phyloP scores from a whole-genome alignment of 2,329 filamentous ascomycete species.

The Grosmannia serpens region DNA sequence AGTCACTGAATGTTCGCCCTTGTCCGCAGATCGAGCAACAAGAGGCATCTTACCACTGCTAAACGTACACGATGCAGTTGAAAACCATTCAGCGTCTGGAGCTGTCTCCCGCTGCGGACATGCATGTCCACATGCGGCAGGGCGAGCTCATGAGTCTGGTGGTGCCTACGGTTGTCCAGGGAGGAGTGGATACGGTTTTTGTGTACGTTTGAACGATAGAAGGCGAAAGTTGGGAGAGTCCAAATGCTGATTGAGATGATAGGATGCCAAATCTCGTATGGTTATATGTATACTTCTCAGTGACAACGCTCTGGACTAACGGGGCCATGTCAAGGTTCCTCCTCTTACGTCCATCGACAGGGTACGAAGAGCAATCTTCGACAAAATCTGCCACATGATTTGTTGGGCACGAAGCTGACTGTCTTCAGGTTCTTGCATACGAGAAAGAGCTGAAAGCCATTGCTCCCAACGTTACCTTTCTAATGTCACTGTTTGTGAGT shows the following conservation, averaged over 20 bases:
- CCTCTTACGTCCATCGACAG: conserved; percentile 9
- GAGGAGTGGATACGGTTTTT: conserved; percentile 16
- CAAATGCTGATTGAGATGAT: conserved; percentile 25
- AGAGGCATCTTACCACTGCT: not conserved
- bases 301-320: not conserved
- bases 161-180: conserved; percentile 27
- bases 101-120: conserved; percentile 54
- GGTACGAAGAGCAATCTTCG: conserved; percentile 1
- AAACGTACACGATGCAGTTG: conserved; percentile 19
- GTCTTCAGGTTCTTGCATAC: conserved; percentile 50
- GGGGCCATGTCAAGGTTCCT: conserved; percentile 7
- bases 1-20: not conserved
- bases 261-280: conserved; percentile 30
- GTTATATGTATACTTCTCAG: not conserved
- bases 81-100: conserved; percentile 23
- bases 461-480: conserved; percentile 51
- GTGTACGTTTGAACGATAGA: conserved; percentile 7
- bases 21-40: not conserved
- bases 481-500: conserved; percentile 55
- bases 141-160: conserved; percentile 51
- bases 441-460: conserved; percentile 47
- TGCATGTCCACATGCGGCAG: conserved; percentile 62
- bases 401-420: not conserved
- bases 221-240: not conserved
- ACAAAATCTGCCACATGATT: not conserved